Base-by-base conservation (phyloP, 192 early-diverging fungal species). In the Backusella tarrabulga region DNA sequence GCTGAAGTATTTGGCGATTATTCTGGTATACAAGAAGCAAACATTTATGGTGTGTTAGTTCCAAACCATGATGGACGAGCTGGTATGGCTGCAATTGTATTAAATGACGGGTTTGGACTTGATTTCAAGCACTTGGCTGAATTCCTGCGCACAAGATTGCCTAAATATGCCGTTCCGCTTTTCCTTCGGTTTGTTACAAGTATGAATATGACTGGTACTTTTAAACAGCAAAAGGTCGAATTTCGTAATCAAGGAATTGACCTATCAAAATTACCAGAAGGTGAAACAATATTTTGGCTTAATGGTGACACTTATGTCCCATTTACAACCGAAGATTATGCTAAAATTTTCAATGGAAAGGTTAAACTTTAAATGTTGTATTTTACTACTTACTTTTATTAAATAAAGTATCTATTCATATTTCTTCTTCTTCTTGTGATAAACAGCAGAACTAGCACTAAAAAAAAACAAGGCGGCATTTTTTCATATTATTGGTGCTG, bases 91-190 rank as follows among this genome's bases (percentile, higher is more conserved):
- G 87, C 92, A 15, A 42, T 93, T 63, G 82, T 87, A 4, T 66
- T 89, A 19, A 71, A 81, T 40, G 76, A 91, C 11, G 73, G 63
- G 0, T 44, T 21, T 3, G 73, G 74, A 6, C 83, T 90, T 17
- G 73, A 86, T 23, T 71, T 89, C 21, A 66, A 74, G 46, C 78
- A 79, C 1, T 52, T 92, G 32, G 75, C 75, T 3, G 66, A 68
- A 12, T 77, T 83, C 54, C 50, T 84, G 23, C 44, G 35, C 8
- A 77, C 76, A 32, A 77, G 68, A 14, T 74, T 93, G 35, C 92
- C 92, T 1, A 77, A 79, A n/a, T 93, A 92, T 80, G 92, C 92
- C 19, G 80, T 92, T 17, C 92, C 91, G 2, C 74, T 89, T 5
- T 93, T 91, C 71, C 69, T 93, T 32, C 83, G 92, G 21, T 80